Evolutionary conservation across 305 asterid species (phyloP), one percentile per base, ranked within the genome.

Genomic region (Solanum aculeatissimum): DNA sequence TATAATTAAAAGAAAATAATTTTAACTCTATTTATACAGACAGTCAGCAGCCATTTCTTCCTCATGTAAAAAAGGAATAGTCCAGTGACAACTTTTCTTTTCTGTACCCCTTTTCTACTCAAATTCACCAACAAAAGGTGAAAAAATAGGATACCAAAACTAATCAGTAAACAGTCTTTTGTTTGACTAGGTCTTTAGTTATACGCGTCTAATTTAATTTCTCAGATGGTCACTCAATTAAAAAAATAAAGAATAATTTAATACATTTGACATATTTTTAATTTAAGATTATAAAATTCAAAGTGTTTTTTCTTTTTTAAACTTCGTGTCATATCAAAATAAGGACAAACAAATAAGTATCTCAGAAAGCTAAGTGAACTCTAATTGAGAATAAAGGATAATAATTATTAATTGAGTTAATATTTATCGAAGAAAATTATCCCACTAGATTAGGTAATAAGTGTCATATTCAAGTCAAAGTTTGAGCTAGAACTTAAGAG

Each of bases 11-110:
- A 10, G 29, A 58, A 58, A 21, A 1, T 58, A 21, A 21, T 57
- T 58, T 21, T 0, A 21, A 21, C 2, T 58, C 3, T 10, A 58
- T 58, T 58, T 58, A 58, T 58, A 58, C 66, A 35, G 6, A 35
- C 32, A 10, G 66, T 58, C 15, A 21, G 16, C 32, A 23, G 83
- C 55, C 90, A 4, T 88, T 88, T 80, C 83, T 87, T 87, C 84
- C 89, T 89, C 77, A 88, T 85, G 88, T 74, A 86, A 19, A 14
- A 47, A 12, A 12, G 25, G 7, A 40, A 49, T 60, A 70, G 82
- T 47, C 66, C 63, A 74, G 51, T 54, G 45, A 80, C 66, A 78
- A 83, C 58, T 66, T 81, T 45, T 23, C 55, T 47, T 47, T 45
- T 12, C 66, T 21, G 47, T 72, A 62, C 86, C 43, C 62, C 18